Evolutionary conservation across 2,329 filamentous ascomycete genomes (phyloP).

Genomic region (Botrytis cinerea): DNA sequence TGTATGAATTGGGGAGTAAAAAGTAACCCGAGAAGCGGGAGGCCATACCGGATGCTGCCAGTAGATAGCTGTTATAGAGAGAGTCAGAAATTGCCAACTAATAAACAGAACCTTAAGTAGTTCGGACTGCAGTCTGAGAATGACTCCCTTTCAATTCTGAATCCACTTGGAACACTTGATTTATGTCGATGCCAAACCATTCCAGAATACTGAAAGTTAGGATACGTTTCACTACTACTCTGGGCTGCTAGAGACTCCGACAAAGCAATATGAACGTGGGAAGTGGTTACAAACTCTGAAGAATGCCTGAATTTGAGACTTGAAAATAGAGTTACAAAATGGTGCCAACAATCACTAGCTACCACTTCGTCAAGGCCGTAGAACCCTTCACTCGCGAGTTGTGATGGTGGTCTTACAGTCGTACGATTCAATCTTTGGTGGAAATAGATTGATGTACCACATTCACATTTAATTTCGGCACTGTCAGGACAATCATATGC

Average conservation of each 20-base stretch:
- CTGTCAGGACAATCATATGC: accelerated
- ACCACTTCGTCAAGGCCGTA: background rate
- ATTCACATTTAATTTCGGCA: background rate
- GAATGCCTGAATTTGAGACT: background rate
- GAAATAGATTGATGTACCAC: background rate
- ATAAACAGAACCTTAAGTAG: background rate
- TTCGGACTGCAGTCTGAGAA: background rate
- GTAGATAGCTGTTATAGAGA: background rate
- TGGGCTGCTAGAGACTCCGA: background rate
- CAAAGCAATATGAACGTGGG: background rate
- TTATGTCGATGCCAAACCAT: background rate
- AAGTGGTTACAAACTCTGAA: background rate
- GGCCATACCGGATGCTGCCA: background rate
- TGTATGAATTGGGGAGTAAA: accelerated
- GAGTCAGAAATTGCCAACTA: background rate
- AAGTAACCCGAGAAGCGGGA: background rate
- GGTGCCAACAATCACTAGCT: background rate
- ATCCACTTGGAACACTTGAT: background rate
- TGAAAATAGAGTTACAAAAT: slow-evolving; percentile 1
- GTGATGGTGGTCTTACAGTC: background rate
- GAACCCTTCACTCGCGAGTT: background rate
- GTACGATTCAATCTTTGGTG: accelerated
- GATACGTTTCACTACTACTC: background rate
- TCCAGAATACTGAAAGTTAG: background rate
- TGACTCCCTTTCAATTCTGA: background rate